phyloP scores from a whole-genome alignment of 2,329 filamentous ascomycete species.

The Pseudogymnoascus sp. region DNA sequence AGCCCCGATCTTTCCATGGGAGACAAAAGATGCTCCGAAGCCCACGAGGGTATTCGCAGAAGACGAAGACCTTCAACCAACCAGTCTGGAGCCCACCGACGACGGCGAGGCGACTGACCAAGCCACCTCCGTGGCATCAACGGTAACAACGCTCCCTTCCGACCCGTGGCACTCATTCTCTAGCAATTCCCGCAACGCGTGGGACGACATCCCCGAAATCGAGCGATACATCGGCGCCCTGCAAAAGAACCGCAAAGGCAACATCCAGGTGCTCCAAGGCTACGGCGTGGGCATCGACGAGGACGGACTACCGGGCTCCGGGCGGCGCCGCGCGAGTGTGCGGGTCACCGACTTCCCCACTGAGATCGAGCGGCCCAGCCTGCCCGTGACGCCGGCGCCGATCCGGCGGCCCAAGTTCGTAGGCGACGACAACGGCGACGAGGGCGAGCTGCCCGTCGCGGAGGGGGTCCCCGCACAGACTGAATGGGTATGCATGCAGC shows the following conservation, averaged over 20 bases:
- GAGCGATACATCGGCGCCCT: slow-evolving; percentile 76
- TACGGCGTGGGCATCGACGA: slow-evolving; percentile 26
- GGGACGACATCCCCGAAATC: slow-evolving; percentile 88
- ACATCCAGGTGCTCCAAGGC: slow-evolving; percentile 29
- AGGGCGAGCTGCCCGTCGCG: slow-evolving; percentile 60
- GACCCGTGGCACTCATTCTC: slow-evolving; percentile 64
- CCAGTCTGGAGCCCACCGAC: not conserved
- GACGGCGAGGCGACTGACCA: slow-evolving; percentile 13
- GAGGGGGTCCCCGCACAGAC: slow-evolving; percentile 79
- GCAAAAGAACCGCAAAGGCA: slow-evolving; percentile 51
- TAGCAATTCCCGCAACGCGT: slow-evolving; percentile 64
- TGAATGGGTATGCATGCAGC: slow-evolving; percentile 82
- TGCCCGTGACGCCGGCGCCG: slow-evolving; percentile 85
- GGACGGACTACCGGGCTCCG: slow-evolving; percentile 22
- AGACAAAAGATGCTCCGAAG: slow-evolving; percentile 52
- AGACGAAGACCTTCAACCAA: slow-evolving; percentile 33
- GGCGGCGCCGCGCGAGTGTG: slow-evolving; percentile 40
- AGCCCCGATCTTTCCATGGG: slow-evolving; percentile 85
- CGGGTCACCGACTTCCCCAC: slow-evolving; percentile 83
- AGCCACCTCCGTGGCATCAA: slow-evolving; percentile 42
- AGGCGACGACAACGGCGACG: slow-evolving; percentile 41
- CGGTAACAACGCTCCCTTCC: slow-evolving; percentile 39
- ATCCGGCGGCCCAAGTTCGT: slow-evolving; percentile 57
- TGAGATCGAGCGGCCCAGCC: slow-evolving; percentile 72
- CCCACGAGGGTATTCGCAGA: slow-evolving; percentile 59